These are phyloP conservation scores for Ganoderma lucidum DNA, from an alignment of 1,284 basidiomycete species.

Conservation along the genomic window DNA sequence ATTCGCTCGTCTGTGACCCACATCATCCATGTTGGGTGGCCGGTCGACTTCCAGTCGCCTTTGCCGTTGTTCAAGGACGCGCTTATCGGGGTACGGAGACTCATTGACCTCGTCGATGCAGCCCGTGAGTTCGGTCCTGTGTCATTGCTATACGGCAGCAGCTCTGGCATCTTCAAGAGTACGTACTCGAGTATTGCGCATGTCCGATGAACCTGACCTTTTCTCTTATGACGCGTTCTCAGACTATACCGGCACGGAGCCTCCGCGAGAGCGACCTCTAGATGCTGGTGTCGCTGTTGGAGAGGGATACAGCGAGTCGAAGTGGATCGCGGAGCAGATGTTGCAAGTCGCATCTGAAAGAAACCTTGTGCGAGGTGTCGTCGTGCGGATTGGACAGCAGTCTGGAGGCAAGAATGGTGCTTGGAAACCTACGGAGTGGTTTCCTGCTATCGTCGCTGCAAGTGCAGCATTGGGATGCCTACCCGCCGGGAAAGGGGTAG, in stretches of 20 bases:
- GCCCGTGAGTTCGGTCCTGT: neutral
- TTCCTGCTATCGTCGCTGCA: neutral
- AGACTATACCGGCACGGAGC: neutral
- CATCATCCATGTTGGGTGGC: neutral
- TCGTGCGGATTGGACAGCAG: neutral
- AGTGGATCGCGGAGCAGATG: neutral
- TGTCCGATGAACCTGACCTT: too few species aligned
- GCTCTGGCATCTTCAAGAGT: neutral
- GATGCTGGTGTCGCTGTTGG: neutral
- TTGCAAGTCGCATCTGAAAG: neutral
- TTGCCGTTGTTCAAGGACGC: neutral
- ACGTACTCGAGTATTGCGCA: neutral
- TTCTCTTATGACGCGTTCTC: too few species aligned
- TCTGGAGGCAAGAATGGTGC: neutral
- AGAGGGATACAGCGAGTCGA: neutral
- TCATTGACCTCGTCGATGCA: neutral
- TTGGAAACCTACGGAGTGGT: neutral
- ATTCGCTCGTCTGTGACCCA: neutral
- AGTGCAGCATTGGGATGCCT: neutral
- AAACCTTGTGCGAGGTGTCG: neutral
- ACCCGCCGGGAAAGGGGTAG: neutral
- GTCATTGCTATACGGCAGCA: neutral
- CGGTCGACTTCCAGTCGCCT: neutral
- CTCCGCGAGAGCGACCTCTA: neutral
- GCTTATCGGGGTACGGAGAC: neutral